A percentile compares a stretch with the other conserved stretches of the same genome.
phyloP scores from a whole-genome alignment of 805 yeast species.

The Pichia nanzhaoensis region DNA sequence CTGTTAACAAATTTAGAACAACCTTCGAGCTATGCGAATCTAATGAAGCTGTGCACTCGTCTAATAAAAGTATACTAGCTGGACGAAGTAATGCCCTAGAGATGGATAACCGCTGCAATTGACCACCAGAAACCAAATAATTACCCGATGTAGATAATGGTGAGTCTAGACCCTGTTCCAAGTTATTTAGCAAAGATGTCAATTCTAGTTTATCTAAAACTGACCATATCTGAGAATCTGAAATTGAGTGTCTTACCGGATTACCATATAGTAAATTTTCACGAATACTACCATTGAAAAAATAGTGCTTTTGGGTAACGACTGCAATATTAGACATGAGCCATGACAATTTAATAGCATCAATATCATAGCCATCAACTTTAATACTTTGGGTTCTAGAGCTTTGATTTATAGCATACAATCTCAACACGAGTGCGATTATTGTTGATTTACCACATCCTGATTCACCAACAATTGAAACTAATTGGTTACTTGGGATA shows the following conservation, averaged over 20 bases:
- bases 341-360: conserved; percentile 36
- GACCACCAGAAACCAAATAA: conserved; percentile 76
- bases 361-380: conserved; percentile 41
- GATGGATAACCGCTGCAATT: conserved; percentile 75
- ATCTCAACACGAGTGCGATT: conserved; percentile 45
- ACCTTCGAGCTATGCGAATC: conserved; percentile 54
- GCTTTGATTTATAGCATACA: conserved; percentile 32
- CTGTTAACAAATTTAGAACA: conserved; percentile 44
- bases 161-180: conserved; percentile 58
- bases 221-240: conserved; percentile 30
- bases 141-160: conserved; percentile 41
- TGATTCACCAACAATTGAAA: conserved; percentile 76
- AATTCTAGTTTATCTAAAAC: conserved; percentile 44
- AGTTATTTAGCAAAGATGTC: conserved; percentile 43
- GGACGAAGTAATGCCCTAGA: conserved; percentile 71
- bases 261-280: conserved; percentile 69
- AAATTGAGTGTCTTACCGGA: conserved; percentile 13
- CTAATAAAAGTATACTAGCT: conserved; percentile 65
- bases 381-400: conserved; percentile 30
- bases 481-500: conserved; percentile 40
- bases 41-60: conserved; percentile 86
- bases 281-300: conserved; percentile 66
- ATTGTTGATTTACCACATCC: conserved; percentile 92
- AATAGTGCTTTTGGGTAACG: conserved; percentile 68
- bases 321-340: conserved; percentile 53